A percentile compares a stretch with the other conserved stretches of the same genome.
phyloP scores from a whole-genome alignment of 2,329 filamentous ascomycete genomes.

The Thermoascus crustaceus region DNA sequence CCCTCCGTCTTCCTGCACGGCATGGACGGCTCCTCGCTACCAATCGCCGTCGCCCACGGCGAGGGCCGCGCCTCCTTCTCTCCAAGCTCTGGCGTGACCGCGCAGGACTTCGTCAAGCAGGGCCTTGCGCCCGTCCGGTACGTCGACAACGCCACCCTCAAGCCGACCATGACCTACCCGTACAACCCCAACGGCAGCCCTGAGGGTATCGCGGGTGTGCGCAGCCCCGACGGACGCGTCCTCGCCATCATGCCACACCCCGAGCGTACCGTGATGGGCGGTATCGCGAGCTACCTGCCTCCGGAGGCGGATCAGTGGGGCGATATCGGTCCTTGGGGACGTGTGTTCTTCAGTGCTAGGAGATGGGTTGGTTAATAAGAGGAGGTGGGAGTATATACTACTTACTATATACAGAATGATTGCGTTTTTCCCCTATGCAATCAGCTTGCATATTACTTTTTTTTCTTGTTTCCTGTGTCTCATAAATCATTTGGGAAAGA shows the following conservation, averaged over 20 bases:
- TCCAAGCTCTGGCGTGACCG: slow-evolving; percentile 39
- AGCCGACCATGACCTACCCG: slow-evolving; percentile 74
- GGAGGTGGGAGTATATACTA: no score
- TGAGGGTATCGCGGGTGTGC: slow-evolving; percentile 69
- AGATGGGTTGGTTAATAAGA: slow-evolving; percentile 80
- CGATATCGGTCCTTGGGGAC: slow-evolving; percentile 74
- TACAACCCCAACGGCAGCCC: slow-evolving; percentile 85
- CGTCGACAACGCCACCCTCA: slow-evolving; percentile 66
- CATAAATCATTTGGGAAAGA: no score
- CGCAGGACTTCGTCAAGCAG: slow-evolving; percentile 49
- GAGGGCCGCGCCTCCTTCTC: slow-evolving; percentile 74
- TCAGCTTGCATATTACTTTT: no score
- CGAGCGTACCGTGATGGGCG: slow-evolving; percentile 76
- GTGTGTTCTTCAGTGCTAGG: slow-evolving; percentile 80
- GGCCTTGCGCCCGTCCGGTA: slow-evolving; percentile 73
- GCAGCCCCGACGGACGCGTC: slow-evolving; percentile 68
- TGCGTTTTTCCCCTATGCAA: no score
- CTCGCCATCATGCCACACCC: slow-evolving; percentile 91
- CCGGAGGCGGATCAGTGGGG: slow-evolving; percentile 60
- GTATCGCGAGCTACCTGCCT: slow-evolving; percentile 68
- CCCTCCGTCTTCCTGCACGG: slow-evolving; percentile 82
- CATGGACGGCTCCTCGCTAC: slow-evolving; percentile 73
- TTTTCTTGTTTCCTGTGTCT: no score
- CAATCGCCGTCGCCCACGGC: slow-evolving; percentile 82
- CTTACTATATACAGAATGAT: no score